phyloP scores from a whole-genome alignment of 768 basidiomycete species.

The Pleurotus tuoliensis region DNA sequence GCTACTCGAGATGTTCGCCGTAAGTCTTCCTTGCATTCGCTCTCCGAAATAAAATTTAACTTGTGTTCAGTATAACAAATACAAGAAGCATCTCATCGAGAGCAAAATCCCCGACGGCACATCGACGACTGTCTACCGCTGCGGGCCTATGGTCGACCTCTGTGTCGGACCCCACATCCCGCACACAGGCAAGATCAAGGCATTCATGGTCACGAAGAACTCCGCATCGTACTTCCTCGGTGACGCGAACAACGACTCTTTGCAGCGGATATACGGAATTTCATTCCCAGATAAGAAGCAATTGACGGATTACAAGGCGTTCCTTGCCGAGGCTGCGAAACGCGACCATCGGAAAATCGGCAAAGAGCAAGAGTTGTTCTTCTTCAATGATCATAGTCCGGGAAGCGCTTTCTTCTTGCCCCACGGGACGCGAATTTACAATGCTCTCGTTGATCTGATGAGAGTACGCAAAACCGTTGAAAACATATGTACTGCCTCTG shows the following conservation, averaged over 20 bases:
- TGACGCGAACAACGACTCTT: constrained; percentile 85
- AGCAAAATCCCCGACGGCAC: constrained; percentile 95
- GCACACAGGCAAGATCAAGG: constrained; percentile 96
- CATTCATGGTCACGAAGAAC: constrained; percentile 97
- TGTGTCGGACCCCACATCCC: constrained; percentile 98
- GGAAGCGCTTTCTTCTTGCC: constrained; percentile 97
- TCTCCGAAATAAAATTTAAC: constrained; percentile 5
- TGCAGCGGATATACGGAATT: constrained; percentile 97
- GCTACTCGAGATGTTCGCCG: constrained; percentile 94
- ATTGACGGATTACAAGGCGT: constrained; percentile 89
- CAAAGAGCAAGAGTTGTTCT: constrained; percentile 97
- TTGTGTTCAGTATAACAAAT: constrained; percentile 86
- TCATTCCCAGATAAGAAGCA: constrained; percentile 99
- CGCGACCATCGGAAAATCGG: constrained; percentile 97
- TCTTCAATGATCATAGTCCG: constrained; percentile 96
- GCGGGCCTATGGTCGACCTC: constrained; percentile 97
- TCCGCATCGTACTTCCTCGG: constrained; percentile 98
- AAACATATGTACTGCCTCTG: constrained; percentile 2
- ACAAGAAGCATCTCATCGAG: constrained; percentile 94
- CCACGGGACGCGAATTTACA: constrained; percentile 96
- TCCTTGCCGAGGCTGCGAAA: constrained; percentile 96
- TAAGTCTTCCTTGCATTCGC: constrained; percentile 32
- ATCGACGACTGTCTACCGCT: constrained; percentile 96
- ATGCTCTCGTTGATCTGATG: constrained; percentile 86
- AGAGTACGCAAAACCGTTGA: constrained; percentile 48